A percentile compares a stretch with the other conserved stretches of the same genome.
These are phyloP conservation scores for Lagenidium sp. DNA, from an alignment of 352 stramenopile species.

Conservation along the genomic window DNA sequence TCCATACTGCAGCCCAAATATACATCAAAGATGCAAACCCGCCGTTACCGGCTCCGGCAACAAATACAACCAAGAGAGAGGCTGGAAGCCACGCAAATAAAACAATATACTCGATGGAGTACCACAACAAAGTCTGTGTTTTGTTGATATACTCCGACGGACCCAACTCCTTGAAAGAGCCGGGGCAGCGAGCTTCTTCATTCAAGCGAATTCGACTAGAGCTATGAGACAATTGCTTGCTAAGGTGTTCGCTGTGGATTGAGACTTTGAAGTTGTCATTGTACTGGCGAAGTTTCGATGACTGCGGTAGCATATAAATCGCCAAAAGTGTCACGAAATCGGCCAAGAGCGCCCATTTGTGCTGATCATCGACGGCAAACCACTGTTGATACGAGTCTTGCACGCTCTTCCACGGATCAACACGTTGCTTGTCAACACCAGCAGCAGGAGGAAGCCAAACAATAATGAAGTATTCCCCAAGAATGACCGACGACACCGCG, in stretches of 20 bases:
- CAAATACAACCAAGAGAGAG: constrained; percentile 61
- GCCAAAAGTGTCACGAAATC: constrained; percentile 67
- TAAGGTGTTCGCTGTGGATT: too few species aligned
- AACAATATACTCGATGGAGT: constrained; percentile 56
- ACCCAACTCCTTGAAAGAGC: too few species aligned
- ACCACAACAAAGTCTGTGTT: constrained; percentile 59
- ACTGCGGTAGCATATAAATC: constrained; percentile 61
- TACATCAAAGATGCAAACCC: constrained; percentile 71
- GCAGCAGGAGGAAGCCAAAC: constrained; percentile 59
- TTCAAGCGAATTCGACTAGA: constrained; percentile 11
- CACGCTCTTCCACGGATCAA: constrained; percentile 43
- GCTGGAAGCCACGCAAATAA: constrained; percentile 58
- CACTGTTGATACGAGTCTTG: constrained; percentile 51
- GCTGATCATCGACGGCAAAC: constrained; percentile 53
- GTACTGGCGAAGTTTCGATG: constrained; percentile 25
- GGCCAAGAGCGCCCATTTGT: constrained; percentile 69
- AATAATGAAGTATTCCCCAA: constrained; percentile 63
- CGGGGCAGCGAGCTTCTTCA: background rate
- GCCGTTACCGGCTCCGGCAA: constrained; percentile 58
- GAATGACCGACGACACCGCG: constrained; percentile 53
- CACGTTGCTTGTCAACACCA: constrained; percentile 47
- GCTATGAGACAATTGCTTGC: too few species aligned
- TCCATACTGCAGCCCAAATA: constrained; percentile 50
- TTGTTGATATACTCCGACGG: constrained; percentile 47
- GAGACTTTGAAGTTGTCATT: too few species aligned